Conservation (phyloP, 305 asterid species). For the Coffea humblotiana region DNA sequence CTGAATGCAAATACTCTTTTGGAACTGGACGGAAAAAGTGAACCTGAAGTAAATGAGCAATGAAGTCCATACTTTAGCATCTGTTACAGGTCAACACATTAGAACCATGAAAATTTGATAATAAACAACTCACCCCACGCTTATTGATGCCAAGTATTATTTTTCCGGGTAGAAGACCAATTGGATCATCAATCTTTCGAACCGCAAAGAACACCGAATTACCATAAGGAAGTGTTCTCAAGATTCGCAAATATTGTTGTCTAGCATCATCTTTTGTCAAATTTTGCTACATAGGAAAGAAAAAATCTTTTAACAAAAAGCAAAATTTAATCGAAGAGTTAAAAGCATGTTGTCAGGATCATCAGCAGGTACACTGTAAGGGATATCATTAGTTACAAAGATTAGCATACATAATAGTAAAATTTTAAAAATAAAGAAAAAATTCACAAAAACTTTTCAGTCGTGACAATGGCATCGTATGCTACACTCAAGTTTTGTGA, state of each 20-base stretch:
- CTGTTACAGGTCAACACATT: background rate
- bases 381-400: background rate
- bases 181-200: slow-evolving; percentile 97
- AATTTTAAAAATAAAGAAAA: background rate
- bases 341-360: background rate
- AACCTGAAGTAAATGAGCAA: slow-evolving; percentile 45
- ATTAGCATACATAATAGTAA: background rate
- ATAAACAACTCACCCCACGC: slow-evolving; percentile 74
- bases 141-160: slow-evolving; percentile 88
- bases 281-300: slow-evolving; percentile 50
- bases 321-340: background rate
- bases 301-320: background rate
- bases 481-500: background rate
- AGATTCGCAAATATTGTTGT: slow-evolving; percentile 81
- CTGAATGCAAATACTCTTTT: slow-evolving; percentile 94
- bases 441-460: background rate
- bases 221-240: slow-evolving; percentile 94
- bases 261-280: slow-evolving; percentile 97
- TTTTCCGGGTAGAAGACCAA: slow-evolving; percentile 95
- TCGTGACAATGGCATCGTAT: background rate
- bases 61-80: slow-evolving; percentile 18
- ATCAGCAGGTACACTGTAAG: background rate
- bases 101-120: background rate
- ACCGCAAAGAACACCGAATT: slow-evolving; percentile 94
- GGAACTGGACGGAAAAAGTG: slow-evolving; percentile 99